Evolutionary conservation across 2,329 filamentous ascomycete genomes (phyloP).

Genomic region (Aspergillus quadricinctus): DNA sequence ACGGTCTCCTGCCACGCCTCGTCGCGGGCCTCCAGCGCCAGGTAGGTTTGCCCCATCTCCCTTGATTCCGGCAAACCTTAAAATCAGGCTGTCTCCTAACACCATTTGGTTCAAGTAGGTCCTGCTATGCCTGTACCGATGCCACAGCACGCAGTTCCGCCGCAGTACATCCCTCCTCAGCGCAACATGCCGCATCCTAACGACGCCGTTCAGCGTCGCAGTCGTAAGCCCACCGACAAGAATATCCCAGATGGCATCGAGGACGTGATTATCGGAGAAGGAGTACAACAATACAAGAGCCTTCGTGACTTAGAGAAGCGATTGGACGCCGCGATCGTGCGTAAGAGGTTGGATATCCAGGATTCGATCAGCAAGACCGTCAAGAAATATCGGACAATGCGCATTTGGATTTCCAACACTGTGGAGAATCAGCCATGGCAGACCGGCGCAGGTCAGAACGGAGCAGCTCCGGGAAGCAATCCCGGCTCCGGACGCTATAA

Average conservation of each 20-base stretch:
- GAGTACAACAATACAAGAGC: constrained; percentile 74
- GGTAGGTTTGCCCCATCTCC: constrained; percentile 26
- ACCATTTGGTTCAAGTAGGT: constrained; percentile 15
- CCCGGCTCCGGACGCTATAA: constrained; percentile 55
- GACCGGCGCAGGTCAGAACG: constrained; percentile 77
- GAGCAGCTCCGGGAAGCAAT: constrained; percentile 46
- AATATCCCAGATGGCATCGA: constrained; percentile 89
- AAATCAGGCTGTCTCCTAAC: constrained; percentile 14
- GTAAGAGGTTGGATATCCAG: constrained; percentile 86
- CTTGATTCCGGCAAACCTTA: constrained; percentile 7
- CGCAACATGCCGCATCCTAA: constrained; percentile 35
- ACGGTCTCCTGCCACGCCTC: constrained; percentile 40
- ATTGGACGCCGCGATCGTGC: constrained; percentile 87
- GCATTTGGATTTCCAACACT: constrained; percentile 93
- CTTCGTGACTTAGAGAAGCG: constrained; percentile 82
- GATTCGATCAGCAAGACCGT: constrained; percentile 71
- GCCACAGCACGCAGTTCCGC: constrained; percentile 34
- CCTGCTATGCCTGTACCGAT: constrained; percentile 33
- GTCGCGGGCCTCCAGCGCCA: constrained; percentile 35
- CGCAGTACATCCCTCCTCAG: constrained; percentile 35
- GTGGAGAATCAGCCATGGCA: constrained; percentile 96
- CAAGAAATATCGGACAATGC: constrained; percentile 78
- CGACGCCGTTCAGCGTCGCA: constrained; percentile 65
- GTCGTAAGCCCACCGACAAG: constrained; percentile 89
- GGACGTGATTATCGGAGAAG: constrained; percentile 74